A percentile compares a stretch with the other conserved stretches of the same genome.
Evolutionary conservation across 2,329 filamentous ascomycete species (phyloP).

Genomic region (Aquanectria penicillioides): DNA sequence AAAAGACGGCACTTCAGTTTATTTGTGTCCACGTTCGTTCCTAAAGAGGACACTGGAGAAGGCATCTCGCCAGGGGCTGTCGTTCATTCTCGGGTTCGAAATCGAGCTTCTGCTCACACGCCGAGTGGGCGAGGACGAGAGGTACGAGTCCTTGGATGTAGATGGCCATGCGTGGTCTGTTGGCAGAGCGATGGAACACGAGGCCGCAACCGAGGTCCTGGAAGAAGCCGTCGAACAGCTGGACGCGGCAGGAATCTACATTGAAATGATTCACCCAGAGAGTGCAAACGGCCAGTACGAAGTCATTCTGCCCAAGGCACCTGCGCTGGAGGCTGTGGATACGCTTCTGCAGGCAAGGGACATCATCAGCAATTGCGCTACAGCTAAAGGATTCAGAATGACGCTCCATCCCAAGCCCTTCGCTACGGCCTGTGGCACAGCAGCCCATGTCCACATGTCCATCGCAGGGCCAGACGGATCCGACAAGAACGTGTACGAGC

Average conservation of each 20-base stretch:
- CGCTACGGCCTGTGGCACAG: slow-evolving; percentile 66
- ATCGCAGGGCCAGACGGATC: slow-evolving; percentile 59
- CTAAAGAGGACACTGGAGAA: slow-evolving; percentile 64
- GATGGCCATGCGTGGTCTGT: slow-evolving; percentile 78
- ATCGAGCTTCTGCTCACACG: slow-evolving; percentile 80
- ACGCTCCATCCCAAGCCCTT: slow-evolving; percentile 81
- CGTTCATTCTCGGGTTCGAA: slow-evolving; percentile 80
- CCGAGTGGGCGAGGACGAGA: slow-evolving; percentile 45
- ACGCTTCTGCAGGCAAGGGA: slow-evolving; percentile 76
- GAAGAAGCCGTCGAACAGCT: slow-evolving; percentile 73
- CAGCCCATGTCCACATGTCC: slow-evolving; percentile 76
- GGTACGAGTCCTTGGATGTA: slow-evolving; percentile 59
- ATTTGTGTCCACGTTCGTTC: slow-evolving; percentile 72
- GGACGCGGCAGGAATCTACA: slow-evolving; percentile 67
- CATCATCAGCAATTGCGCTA: slow-evolving; percentile 72
- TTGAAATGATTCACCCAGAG: slow-evolving; percentile 81
- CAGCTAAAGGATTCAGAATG: slow-evolving; percentile 69
- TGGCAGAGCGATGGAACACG: slow-evolving; percentile 69
- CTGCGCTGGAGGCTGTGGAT: slow-evolving; percentile 76
- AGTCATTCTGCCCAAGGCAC: slow-evolving; percentile 72
- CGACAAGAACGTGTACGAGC: slow-evolving; percentile 60
- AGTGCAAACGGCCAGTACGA: slow-evolving; percentile 81
- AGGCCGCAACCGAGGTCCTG: slow-evolving; percentile 65
- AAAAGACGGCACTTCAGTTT: slow-evolving; percentile 59
- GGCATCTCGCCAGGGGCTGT: slow-evolving; percentile 62